Conservation (phyloP, 768 basidiomycete genomes). For the Brasilioporus rufonigricans region DNA sequence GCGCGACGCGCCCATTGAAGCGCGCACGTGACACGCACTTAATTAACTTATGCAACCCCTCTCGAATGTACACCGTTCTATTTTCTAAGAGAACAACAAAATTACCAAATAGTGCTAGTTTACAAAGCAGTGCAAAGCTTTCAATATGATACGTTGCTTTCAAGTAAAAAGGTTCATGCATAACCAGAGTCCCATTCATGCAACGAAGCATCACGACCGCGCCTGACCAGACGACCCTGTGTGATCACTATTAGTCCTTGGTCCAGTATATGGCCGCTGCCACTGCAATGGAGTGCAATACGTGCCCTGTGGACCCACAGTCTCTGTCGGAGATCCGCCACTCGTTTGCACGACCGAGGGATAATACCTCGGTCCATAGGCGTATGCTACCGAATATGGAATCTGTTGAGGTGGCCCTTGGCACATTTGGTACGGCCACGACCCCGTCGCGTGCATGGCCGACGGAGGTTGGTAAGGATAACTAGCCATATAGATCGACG, state of each 20-base stretch:
- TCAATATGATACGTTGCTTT: conserved; percentile 10
- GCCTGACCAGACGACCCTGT: conserved; percentile 25
- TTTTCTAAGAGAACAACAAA: neutral
- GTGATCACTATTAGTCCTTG: conserved; percentile 35
- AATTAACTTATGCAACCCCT: too few relatives aligned
- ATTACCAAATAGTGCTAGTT: conserved; percentile 18
- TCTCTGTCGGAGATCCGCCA: conserved; percentile 15
- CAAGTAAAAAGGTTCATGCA: conserved; percentile 5
- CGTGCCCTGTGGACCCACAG: conserved; percentile 22
- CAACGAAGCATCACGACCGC: neutral
- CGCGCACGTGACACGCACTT: neutral
- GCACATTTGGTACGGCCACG: conserved; percentile 35
- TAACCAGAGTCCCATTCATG: neutral
- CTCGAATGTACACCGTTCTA: neutral
- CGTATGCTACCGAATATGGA: conserved; percentile 21
- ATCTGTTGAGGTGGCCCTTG: conserved; percentile 15
- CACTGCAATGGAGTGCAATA: conserved; percentile 31
- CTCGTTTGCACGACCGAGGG: conserved; percentile 11
- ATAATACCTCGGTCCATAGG: conserved; percentile 22
- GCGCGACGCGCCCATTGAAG: neutral
- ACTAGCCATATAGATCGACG: conserved; percentile 20
- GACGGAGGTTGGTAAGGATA: conserved; percentile 22
- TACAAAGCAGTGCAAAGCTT: conserved; percentile 13
- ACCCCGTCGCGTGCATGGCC: conserved; percentile 21
- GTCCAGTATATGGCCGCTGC: conserved; percentile 37